Base-by-base conservation (phyloP, 2,329 filamentous ascomycete species). In the Fusarium graminum region DNA sequence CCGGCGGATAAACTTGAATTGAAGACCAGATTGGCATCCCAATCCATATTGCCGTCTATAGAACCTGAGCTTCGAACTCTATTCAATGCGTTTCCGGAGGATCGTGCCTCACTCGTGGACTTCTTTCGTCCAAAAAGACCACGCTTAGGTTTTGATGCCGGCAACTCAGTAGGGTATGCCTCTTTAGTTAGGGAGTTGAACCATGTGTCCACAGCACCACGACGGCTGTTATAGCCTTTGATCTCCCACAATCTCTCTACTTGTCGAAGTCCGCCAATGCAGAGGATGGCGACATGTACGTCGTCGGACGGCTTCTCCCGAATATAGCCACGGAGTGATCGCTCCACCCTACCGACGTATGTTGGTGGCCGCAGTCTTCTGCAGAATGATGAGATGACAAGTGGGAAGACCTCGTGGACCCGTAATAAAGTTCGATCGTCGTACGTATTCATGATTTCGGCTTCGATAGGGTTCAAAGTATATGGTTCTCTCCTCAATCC, bases 241-340 rank as follows among this genome's bases (percentile, higher is more conserved):
- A 88, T 86, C 71, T 89, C 86, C 88, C 88, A 90, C 34, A 90
- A 82, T 42, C 83, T 80, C 68, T 89, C 85, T 2, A 89, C 86
- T 70, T 90, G 86, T 10, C 87, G 82, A 54, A 90, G 76, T 3
- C 88, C 88, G 32, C 88, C 88, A 12, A 90, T 78, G 41, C 83
- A 85, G 11, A 90, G 71, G 13, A 88, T 84, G 4, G 88, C 84
- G 11, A 84, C 83, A 65, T 89, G 88, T 1, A 90, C 80, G 42
- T 90, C 86, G 56, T 90, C 87, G 2, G 86, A 75, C 1, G 88
- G 88, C 67, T 85, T 85, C 63, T 89, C 88, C 65, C 86, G 83
- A 6, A 89, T 75, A 65, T 90, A 90, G 67, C 88, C 88, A 71
- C 88, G 84, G 16, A 90, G 74, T 1, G 87, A 86, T 61, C 86